Percentiles rank a stretch among this genome's conserved stretches.
These are phyloP conservation scores for Albophoma yamanashiensis DNA, from an alignment of 2,329 filamentous ascomycete species.

Conservation along the genomic window DNA sequence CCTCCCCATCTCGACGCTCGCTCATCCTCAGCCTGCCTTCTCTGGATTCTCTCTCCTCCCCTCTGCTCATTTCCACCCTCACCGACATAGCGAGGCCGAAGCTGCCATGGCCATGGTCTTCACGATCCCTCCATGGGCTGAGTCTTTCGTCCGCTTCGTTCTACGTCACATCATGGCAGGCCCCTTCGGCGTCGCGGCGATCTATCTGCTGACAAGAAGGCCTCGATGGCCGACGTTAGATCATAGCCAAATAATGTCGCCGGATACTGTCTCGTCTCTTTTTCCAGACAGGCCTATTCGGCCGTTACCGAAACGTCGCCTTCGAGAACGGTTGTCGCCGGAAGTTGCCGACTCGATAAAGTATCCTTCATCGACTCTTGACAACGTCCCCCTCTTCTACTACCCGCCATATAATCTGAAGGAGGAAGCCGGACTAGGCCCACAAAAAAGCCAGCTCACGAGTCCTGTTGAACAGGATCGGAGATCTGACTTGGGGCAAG, in stretches of 20 bases:
- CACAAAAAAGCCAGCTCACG: conserved; percentile 8
- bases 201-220: conserved; percentile 17
- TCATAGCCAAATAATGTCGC: conserved; percentile 45
- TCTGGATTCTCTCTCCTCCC: conserved; percentile 1
- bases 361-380: conserved; percentile 67
- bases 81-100: neutral
- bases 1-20: conserved; percentile 18
- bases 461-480: conserved; percentile 12
- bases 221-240: conserved; percentile 20
- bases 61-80: neutral
- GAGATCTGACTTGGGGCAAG: conserved; percentile 11
- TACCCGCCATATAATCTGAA: conserved; percentile 43
- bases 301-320: conserved; percentile 77
- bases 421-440: conserved; percentile 24
- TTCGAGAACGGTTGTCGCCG: conserved; percentile 78
- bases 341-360: conserved; percentile 74
- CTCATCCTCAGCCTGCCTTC: conserved; percentile 3
- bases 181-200: conserved; percentile 6
- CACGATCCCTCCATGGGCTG: conserved; percentile 1
- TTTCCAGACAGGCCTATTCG: conserved; percentile 89
- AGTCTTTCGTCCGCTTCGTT: neutral
- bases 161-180: conserved; percentile 5
- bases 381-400: conserved; percentile 62
- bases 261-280: conserved; percentile 68
- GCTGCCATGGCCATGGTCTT: neutral